Evolutionary conservation across 2,329 filamentous ascomycete genomes (phyloP).

Genomic region (Teratosphaeria pseudoeucalypti): DNA sequence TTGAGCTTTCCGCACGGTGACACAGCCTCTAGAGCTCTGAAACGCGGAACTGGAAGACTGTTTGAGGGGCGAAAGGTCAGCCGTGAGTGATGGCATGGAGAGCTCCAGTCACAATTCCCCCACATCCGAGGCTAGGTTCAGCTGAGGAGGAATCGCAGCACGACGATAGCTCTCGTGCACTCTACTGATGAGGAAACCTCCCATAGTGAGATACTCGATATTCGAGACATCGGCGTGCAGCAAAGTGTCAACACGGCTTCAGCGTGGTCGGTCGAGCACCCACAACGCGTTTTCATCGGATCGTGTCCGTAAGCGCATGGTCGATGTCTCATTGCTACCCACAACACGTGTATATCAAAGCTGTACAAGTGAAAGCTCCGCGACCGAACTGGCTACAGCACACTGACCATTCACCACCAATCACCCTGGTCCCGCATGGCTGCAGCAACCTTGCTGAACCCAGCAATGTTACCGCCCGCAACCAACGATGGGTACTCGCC

Average conservation of each 20-base stretch:
- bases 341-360: not conserved
- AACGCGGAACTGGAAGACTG: not conserved
- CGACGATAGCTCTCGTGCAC: not conserved
- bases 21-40: not conserved
- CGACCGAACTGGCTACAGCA: not conserved
- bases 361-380: not conserved
- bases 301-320: no score
- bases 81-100: not conserved
- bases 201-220: no score
- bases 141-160: not conserved
- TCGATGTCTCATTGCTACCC: not conserved
- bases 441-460: slow-evolving; percentile 88
- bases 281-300: no score
- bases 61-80: not conserved
- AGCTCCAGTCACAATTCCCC: not conserved
- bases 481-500: slow-evolving; percentile 83
- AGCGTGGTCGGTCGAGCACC: no score
- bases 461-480: slow-evolving; percentile 91
- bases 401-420: slow-evolving; percentile 53
- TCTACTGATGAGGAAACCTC: not conserved
- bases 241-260: not conserved
- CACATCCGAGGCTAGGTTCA: not conserved
- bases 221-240: not conserved
- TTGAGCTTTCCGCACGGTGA: not conserved
- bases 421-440: slow-evolving; percentile 97